These are phyloP conservation scores for Phytophthora citricola DNA, from an alignment of 352 stramenopile genomes.

Conservation along the genomic window DNA sequence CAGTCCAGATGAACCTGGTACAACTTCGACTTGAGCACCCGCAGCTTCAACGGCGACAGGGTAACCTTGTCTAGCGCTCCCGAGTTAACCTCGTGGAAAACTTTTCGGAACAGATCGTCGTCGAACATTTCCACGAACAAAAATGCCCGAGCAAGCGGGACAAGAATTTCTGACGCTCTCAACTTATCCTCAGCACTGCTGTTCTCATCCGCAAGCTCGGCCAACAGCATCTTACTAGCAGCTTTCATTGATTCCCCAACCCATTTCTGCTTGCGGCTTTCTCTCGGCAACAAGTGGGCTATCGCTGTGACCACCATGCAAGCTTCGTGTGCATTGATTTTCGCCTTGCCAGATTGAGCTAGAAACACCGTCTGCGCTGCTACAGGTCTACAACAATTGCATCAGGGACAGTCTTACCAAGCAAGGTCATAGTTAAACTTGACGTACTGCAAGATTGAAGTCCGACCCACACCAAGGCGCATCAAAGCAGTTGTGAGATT, in stretches of 20 bases:
- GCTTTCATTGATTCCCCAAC: slow-evolving; percentile 51
- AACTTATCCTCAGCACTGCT: slow-evolving; percentile 30
- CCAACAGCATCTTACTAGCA: slow-evolving; percentile 45
- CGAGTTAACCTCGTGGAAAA: slow-evolving; percentile 55
- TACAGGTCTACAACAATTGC: slow-evolving; percentile 40
- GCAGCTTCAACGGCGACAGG: slow-evolving; percentile 41
- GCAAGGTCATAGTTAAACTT: background rate
- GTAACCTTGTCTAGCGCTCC: slow-evolving; percentile 46
- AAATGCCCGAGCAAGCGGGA: slow-evolving; percentile 60
- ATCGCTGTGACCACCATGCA: slow-evolving; percentile 59
- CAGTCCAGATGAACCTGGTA: slow-evolving; percentile 79
- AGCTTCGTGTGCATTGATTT: slow-evolving; percentile 51
- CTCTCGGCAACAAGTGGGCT: slow-evolving; percentile 57
- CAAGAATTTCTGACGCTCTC: slow-evolving; percentile 36
- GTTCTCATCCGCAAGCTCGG: slow-evolving; percentile 29
- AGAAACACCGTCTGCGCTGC: slow-evolving; percentile 55
- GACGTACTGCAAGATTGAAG: slow-evolving; percentile 66
- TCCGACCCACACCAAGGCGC: slow-evolving; percentile 62
- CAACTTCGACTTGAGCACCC: slow-evolving; percentile 53
- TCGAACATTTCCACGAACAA: slow-evolving; percentile 65
- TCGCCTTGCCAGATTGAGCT: slow-evolving; percentile 29
- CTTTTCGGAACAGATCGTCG: slow-evolving; percentile 47
- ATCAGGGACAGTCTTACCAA: background rate
- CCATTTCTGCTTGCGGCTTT: slow-evolving; percentile 57
- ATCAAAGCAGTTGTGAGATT: slow-evolving; percentile 55